Evolutionary conservation across 495 filamentous ascomycete species (phyloP).

Genomic region (Penicillium egyptiacum): DNA sequence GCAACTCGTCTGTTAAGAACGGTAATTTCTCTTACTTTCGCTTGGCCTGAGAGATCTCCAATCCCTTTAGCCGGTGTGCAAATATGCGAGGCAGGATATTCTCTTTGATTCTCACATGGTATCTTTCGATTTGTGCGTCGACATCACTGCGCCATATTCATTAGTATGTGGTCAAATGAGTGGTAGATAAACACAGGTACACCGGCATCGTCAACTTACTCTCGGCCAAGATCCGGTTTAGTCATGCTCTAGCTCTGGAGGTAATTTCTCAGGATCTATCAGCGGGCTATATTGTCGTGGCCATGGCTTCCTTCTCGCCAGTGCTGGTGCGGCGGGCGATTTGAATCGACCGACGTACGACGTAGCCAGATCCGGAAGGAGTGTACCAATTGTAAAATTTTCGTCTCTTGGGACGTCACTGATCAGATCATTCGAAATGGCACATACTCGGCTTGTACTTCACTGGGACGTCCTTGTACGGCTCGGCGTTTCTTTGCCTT

Average conservation of each 20-base stretch:
- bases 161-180: not conserved
- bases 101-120: not conserved
- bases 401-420: not conserved
- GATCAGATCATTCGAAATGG: not conserved
- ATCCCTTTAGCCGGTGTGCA: not conserved
- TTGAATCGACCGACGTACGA: not conserved
- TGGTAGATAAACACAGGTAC: not conserved
- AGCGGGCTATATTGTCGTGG: not conserved
- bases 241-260: not conserved
- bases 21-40: not conserved
- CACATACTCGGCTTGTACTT: not conserved
- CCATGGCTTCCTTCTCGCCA: not conserved
- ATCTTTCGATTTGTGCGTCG: conserved; percentile 1
- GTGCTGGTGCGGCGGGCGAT: not conserved
- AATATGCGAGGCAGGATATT: conserved; percentile 1
- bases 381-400: not conserved
- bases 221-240: not conserved
- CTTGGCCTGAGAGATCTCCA: not conserved
- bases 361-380: not conserved
- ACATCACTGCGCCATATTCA: not conserved
- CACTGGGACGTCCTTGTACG: not conserved
- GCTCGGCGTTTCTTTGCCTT: not conserved
- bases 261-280: not conserved
- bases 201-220: not conserved
- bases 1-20: not conserved